Evolutionary conservation across 768 basidiomycete genomes (phyloP).

Genomic region (Cyclocybe aegerita): DNA sequence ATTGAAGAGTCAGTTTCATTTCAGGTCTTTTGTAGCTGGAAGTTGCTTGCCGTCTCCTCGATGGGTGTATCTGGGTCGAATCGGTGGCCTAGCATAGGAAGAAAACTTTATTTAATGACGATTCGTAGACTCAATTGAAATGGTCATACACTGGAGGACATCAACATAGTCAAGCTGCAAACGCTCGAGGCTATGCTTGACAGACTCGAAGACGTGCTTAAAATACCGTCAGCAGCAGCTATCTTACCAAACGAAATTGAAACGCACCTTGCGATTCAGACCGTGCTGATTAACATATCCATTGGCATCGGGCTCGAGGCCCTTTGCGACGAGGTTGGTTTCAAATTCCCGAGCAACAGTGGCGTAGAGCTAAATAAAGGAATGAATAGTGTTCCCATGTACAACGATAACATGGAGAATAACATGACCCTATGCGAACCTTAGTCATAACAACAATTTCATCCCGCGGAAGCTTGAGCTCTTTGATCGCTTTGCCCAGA

Average conservation of each 20-base stretch:
- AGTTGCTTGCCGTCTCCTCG: constrained; percentile 44
- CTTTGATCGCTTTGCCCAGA: constrained; percentile 71
- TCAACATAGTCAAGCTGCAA: constrained; percentile 79
- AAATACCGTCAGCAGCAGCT: not conserved
- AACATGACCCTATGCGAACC: constrained; percentile 33
- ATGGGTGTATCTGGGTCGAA: constrained; percentile 60
- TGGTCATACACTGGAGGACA: constrained; percentile 59
- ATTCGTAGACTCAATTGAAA: too few relatives aligned
- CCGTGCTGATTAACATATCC: constrained; percentile 60
- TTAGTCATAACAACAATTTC: constrained; percentile 84
- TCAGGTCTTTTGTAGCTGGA: not conserved
- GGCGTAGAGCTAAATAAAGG: constrained; percentile 36
- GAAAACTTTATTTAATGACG: constrained; percentile 12
- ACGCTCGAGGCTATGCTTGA: constrained; percentile 61
- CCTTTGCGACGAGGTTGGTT: constrained; percentile 8
- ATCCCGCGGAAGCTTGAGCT: constrained; percentile 63
- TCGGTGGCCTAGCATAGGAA: constrained; percentile 39
- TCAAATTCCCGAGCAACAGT: constrained; percentile 27
- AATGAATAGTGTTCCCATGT: not conserved
- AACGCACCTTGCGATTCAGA: constrained; percentile 30
- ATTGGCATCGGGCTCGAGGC: constrained; percentile 28
- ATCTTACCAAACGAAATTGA: not conserved
- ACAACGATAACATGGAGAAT: not conserved
- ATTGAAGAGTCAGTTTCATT: not conserved
- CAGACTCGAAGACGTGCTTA: constrained; percentile 68